Conservation (phyloP, 2,329 filamentous ascomycete species). For the Apiospora arundinis region DNA sequence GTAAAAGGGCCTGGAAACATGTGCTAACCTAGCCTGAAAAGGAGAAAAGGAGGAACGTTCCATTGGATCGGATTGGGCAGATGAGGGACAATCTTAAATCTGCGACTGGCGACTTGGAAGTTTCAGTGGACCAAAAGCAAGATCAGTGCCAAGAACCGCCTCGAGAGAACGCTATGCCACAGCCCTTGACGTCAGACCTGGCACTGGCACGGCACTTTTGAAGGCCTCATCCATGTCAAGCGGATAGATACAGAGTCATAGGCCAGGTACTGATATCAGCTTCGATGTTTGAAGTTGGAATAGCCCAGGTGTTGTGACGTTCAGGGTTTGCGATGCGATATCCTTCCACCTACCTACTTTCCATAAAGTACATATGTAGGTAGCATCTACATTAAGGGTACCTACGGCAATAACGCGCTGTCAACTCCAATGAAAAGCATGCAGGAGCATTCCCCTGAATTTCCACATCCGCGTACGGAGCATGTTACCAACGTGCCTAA, state of each 20-base stretch:
- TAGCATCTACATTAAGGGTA: no score
- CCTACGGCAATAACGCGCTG: neutral
- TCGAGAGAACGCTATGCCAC: neutral
- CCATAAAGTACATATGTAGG: no score
- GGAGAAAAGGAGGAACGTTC: conserved; percentile 14
- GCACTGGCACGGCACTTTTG: conserved; percentile 4
- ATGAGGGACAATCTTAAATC: conserved; percentile 17
- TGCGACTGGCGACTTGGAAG: neutral
- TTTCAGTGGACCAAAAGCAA: conserved; percentile 3
- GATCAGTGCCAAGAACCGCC: neutral
- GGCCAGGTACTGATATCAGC: neutral
- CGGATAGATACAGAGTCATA: neutral
- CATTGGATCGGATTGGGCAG: conserved; percentile 15
- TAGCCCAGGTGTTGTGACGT: neutral
- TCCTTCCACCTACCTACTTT: neutral
- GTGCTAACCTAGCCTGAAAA: neutral
- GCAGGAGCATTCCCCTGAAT: neutral
- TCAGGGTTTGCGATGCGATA: conserved; percentile 7
- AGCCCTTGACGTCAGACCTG: conserved; percentile 3
- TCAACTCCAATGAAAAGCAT: neutral
- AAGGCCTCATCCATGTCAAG: conserved; percentile 4
- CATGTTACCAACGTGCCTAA: no score
- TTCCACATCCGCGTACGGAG: neutral
- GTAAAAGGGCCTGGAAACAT: neutral
- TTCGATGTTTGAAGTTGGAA: conserved; percentile 2